Evolutionary conservation across 371 early-diverging fungal genomes (phyloP).

Genomic region (Mucor piriformis): DNA sequence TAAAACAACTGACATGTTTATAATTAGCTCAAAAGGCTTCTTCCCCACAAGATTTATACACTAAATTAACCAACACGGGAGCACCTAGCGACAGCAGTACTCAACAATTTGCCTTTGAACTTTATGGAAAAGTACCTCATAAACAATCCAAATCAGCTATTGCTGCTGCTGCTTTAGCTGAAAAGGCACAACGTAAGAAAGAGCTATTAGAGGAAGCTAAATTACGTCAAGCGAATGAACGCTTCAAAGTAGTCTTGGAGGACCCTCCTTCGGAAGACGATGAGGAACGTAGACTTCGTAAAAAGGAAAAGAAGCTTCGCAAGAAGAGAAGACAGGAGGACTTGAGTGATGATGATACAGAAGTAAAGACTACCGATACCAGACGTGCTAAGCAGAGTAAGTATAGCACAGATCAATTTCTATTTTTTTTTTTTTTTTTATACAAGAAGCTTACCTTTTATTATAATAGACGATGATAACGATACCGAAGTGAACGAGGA

Average conservation of each 20-base stretch:
- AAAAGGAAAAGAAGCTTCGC: slow-evolving; percentile 55
- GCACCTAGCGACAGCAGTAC: slow-evolving; percentile 59
- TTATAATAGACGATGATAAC: slow-evolving; percentile 12
- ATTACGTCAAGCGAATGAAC: slow-evolving; percentile 62
- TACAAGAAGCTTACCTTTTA: background rate
- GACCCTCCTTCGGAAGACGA: slow-evolving; percentile 46
- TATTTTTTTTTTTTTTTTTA: background rate
- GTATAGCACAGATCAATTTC: background rate
- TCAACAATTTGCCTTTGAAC: slow-evolving; percentile 64
- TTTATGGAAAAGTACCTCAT: slow-evolving; percentile 65
- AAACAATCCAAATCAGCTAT: slow-evolving; percentile 30
- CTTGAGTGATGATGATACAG: slow-evolving; percentile 61
- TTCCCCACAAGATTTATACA: slow-evolving; percentile 56
- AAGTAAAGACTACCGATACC: slow-evolving; percentile 45
- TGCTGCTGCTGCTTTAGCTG: slow-evolving; percentile 33
- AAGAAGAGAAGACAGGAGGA: slow-evolving; percentile 57
- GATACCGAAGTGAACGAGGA: slow-evolving; percentile 53
- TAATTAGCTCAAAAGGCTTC: slow-evolving; percentile 62
- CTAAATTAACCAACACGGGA: slow-evolving; percentile 58
- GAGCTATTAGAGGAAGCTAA: slow-evolving; percentile 58
- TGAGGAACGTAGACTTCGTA: slow-evolving; percentile 31
- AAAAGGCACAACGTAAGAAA: slow-evolving; percentile 50
- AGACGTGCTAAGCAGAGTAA: slow-evolving; percentile 37
- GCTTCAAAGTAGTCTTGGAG: slow-evolving; percentile 59
- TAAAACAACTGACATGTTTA: background rate